Evolutionary conservation across 129 eudicot species (phyloP).

Genomic region (Flaveria linearis): DNA sequence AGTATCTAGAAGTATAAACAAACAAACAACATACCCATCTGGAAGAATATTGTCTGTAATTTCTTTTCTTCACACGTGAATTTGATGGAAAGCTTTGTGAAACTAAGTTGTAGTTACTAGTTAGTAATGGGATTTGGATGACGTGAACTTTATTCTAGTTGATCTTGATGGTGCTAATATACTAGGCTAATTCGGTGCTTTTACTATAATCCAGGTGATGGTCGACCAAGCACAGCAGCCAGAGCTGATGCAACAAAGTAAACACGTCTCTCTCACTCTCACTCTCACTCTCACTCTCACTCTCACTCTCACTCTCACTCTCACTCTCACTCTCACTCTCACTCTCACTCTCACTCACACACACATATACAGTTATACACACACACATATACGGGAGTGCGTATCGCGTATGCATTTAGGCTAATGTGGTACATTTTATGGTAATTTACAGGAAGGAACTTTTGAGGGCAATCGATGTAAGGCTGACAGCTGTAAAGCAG

Average conservation of each 20-base stretch:
- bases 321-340: conserved; percentile 1
- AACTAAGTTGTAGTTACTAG: conserved; percentile 7
- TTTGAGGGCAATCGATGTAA: conserved; percentile 88
- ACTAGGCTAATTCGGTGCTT: conserved; percentile 24
- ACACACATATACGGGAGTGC: neutral
- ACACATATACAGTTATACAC: no score
- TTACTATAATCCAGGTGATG: conserved; percentile 54
- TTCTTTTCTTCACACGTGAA: neutral
- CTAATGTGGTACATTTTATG: neutral
- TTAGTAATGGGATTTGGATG: neutral
- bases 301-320: neutral
- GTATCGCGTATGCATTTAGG: neutral
- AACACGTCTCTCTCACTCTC: conserved; percentile 25
- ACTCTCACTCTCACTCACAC: neutral
- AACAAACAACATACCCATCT: neutral
- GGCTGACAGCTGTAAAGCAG: conserved; percentile 82
- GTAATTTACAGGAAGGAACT: conserved; percentile 80
- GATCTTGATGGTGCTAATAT: conserved; percentile 16
- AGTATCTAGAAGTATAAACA: neutral
- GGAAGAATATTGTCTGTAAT: neutral
- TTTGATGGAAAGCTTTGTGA: neutral
- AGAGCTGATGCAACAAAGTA: conserved; percentile 98
- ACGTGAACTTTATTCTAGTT: conserved; percentile 4
- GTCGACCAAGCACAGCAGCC: conserved; percentile 54
- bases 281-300: neutral